A percentile compares a stretch with the other conserved stretches of the same genome.
Evolutionary conservation across 2,329 filamentous ascomycete genomes (phyloP).

Genomic region (Didymella keratinophila): DNA sequence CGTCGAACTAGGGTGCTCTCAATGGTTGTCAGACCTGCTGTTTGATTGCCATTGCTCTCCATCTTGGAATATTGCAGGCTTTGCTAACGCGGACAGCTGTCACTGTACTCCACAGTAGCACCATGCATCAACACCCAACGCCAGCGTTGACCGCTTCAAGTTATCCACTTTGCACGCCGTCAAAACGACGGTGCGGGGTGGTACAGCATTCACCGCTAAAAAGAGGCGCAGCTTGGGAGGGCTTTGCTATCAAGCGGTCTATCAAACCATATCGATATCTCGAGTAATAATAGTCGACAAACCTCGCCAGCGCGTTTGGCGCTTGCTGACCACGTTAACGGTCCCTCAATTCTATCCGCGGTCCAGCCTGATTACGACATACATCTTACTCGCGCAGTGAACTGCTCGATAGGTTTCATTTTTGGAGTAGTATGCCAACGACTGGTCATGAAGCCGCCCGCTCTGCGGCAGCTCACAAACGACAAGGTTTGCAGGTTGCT

Average conservation of each 20-base stretch:
- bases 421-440: constrained; percentile 1
- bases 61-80: constrained; percentile 2
- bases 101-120: constrained; percentile 14
- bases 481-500: constrained; percentile 7
- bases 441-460: constrained; percentile 3
- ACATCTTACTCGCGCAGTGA: not conserved
- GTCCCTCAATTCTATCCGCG: constrained; percentile 3
- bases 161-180: constrained; percentile 7
- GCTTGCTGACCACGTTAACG: constrained; percentile 14
- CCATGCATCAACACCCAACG: constrained; percentile 7
- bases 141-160: constrained; percentile 7
- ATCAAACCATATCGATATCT: constrained; percentile 12
- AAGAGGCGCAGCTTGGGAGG: constrained; percentile 8
- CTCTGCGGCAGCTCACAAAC: constrained; percentile 1
- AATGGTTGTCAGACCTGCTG: not conserved
- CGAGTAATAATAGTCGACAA: constrained; percentile 13
- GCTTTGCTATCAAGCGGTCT: constrained; percentile 13
- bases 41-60: constrained; percentile 2
- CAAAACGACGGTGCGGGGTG: constrained; percentile 7
- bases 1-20: not conserved
- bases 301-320: constrained; percentile 16
- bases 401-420: not conserved
- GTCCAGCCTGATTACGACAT: constrained; percentile 5
- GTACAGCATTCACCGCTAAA: constrained; percentile 11
- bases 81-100: constrained; percentile 6